Evolutionary conservation across 73 alveolate genomes (phyloP).

Genomic region (Durusdinium trenchii): DNA sequence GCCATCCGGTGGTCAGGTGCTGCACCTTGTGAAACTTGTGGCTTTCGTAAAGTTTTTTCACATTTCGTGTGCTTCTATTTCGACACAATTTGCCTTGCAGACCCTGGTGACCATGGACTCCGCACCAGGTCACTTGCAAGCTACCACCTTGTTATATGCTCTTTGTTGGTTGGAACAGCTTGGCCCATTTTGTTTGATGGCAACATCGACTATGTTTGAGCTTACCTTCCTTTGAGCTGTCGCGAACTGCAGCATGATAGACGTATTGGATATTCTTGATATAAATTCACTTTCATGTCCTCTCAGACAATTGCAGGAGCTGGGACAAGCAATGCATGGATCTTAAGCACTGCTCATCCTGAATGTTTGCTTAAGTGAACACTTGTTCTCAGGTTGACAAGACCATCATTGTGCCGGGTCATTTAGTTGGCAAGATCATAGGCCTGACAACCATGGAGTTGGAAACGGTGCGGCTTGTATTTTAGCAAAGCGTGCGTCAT

Average conservation of each 20-base stretch:
- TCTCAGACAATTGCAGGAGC: too few species aligned
- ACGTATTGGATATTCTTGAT: too few species aligned
- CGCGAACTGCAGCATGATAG: too few species aligned
- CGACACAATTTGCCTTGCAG: background rate
- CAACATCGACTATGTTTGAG: too few species aligned
- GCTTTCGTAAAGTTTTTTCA: background rate
- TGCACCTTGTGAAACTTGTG: too few species aligned
- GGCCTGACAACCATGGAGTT: background rate
- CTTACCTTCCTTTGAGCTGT: too few species aligned
- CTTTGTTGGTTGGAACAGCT: too few species aligned
- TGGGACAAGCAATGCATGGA: constrained; percentile 52
- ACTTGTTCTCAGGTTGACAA: constrained; percentile 45
- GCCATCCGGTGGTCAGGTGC: constrained; percentile 59
- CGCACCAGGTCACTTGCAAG: constrained; percentile 21
- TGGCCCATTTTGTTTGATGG: too few species aligned
- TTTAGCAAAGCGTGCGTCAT: background rate
- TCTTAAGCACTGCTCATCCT: constrained; percentile 1
- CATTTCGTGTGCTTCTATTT: background rate
- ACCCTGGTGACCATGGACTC: constrained; percentile 83
- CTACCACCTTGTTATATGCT: too few species aligned
- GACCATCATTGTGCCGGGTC: constrained; percentile 91
- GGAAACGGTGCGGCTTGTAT: background rate
- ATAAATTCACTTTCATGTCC: too few species aligned
- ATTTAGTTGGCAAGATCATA: constrained; percentile 95
- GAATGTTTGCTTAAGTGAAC: background rate